Evolutionary conservation across 805 yeast species (phyloP), one percentile per base, ranked within the genome.

Genomic region (Candida caryicola): DNA sequence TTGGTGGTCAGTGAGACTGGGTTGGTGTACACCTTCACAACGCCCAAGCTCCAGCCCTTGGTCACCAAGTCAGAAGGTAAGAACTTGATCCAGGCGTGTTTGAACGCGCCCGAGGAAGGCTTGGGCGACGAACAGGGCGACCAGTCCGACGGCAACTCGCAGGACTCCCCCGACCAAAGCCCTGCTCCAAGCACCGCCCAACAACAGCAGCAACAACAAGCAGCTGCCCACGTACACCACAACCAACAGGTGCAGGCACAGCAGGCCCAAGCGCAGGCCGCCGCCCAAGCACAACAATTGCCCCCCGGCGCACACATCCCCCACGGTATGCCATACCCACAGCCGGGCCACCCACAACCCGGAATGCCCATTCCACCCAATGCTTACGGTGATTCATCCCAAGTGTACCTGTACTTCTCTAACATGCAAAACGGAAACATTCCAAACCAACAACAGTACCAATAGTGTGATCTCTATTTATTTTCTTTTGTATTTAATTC

Each of bases 1-100:
- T 77, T 93, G 52, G 99, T 93, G 40, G 99, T 93, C 21, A 84
- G 95, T 37, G 99, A 93, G 64, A 93, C 99, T n/a, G 99, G 99
- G 12, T 79, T 93, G 46, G 99, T 93, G 39, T 93, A 93, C 66
- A 93, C 99, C 15, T 93, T 93, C 64, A 91, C 98, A 40, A 93
- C 99, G n/a, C 99, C 99, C 42, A 93, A 93, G 66, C 80, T 93
- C 59, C 98, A 93, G 68, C 99, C 99, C 6, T 77, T 93, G 52
- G 99, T 93, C 37, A 93, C 98, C 29, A 90, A 91, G 66, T 84
- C 95, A 36, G 99, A 93, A 69, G 99, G 99, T 51, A 90, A 93
- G 64, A 90, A 90, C 64, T 77, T 91, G 55, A 91, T 91, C 56
- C 97, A 93, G 70, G 95, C 96, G 10, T 93, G 99, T 62, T 73